Evolutionary conservation across 2,329 filamentous ascomycete species (phyloP).

Genomic region (Bipolaris sorokiniana): DNA sequence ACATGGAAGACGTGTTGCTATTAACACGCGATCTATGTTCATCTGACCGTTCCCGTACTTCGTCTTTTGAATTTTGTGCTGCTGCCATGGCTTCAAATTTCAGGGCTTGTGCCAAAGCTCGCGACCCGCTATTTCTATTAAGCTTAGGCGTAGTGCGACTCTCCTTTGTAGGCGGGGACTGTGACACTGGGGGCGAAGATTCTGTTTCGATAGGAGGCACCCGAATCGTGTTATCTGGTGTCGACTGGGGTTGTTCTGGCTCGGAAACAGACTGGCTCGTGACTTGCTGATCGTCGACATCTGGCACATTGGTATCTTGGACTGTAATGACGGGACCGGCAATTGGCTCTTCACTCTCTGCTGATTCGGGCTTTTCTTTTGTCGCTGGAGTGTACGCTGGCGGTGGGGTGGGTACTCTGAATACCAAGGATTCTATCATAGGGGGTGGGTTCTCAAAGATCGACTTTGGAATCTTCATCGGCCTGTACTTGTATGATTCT

Average conservation of each 20-base stretch:
- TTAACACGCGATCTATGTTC: slow-evolving; percentile 17
- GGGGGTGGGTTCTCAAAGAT: slow-evolving; percentile 32
- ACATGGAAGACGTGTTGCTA: slow-evolving; percentile 6
- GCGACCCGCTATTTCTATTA: slow-evolving; percentile 31
- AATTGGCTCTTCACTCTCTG: background rate
- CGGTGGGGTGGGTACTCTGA: slow-evolving; percentile 27
- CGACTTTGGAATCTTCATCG: slow-evolving; percentile 29
- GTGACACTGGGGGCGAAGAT: background rate
- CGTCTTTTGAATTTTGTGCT: slow-evolving; percentile 12
- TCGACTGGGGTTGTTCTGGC: background rate
- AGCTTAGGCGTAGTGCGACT: slow-evolving; percentile 30
- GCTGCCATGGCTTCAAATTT: slow-evolving; percentile 39
- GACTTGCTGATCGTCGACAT: background rate
- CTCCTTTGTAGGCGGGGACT: slow-evolving; percentile 9
- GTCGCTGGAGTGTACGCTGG: slow-evolving; percentile 25
- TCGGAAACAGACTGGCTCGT: background rate
- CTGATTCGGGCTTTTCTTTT: background rate
- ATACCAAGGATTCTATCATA: slow-evolving; percentile 4
- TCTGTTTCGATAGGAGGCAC: background rate
- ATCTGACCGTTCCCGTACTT: background rate
- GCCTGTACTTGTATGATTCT: slow-evolving; percentile 6
- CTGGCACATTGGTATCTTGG: background rate
- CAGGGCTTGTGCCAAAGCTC: slow-evolving; percentile 38
- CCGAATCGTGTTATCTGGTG: background rate
- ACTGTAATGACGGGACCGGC: background rate